These are phyloP conservation scores for Bocquillonia castaneifolia DNA, from an alignment of 441 rosid species.

Conservation along the genomic window DNA sequence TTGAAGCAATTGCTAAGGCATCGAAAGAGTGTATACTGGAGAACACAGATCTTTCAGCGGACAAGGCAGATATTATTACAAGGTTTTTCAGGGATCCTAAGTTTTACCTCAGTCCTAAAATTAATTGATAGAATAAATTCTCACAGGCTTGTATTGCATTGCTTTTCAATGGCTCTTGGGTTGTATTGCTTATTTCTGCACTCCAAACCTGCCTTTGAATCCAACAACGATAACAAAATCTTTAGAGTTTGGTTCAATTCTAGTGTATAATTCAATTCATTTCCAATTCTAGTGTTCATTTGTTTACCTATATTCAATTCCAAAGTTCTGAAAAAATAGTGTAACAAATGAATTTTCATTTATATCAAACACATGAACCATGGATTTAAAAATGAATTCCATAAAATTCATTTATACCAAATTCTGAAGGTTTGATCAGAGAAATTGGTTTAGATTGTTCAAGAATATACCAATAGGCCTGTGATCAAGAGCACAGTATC, in stretches of 20 bases:
- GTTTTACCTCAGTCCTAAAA: constrained; percentile 58
- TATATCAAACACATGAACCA: too few relatives aligned
- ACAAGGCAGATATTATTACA: constrained; percentile 58
- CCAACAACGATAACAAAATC: not conserved
- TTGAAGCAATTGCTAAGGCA: constrained; percentile 76
- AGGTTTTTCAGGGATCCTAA: constrained; percentile 76
- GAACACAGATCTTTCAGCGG: constrained; percentile 75
- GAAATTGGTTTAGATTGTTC: not conserved
- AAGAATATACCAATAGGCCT: not conserved
- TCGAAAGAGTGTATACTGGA: constrained; percentile 63
- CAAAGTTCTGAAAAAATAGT: too few relatives aligned
- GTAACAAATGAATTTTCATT: too few relatives aligned
- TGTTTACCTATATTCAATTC: too few relatives aligned
- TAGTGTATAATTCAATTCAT: too few relatives aligned
- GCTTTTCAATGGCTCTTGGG: too few relatives aligned
- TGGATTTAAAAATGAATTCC: too few relatives aligned
- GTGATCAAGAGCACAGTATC: not conserved
- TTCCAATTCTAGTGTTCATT: too few relatives aligned
- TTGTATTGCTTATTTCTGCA: too few relatives aligned
- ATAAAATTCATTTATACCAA: too few relatives aligned
- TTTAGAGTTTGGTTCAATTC: too few relatives aligned
- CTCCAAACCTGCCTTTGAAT: not conserved
- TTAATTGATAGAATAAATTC: constrained; percentile 33
- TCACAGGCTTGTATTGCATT: not conserved
- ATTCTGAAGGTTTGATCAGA: too few relatives aligned